Evolutionary conservation across 768 basidiomycete genomes (phyloP), one percentile per base, ranked within the genome.

Genomic region (Mycena sanguinolenta): DNA sequence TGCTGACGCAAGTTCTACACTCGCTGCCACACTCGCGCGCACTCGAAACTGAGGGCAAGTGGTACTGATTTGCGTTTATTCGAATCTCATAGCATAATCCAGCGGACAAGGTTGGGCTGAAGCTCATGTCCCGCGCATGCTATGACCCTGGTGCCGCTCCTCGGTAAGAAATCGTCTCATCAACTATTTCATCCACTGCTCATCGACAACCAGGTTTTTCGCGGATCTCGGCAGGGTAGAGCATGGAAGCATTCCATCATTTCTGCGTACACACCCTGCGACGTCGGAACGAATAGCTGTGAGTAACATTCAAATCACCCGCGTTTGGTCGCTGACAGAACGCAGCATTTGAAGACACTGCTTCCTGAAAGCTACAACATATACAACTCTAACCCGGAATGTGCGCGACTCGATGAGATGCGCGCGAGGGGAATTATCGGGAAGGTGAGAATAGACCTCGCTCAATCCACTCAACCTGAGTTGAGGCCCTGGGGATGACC

Each of bases 101-200:
- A 95, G 97, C 97, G 42, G 97, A 98, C 77, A 85, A 89, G 32
- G 92, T 99, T 59, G 97, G 97, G 10, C 79, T 98, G 54, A 86
- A 86, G 8, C 84, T 98, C 30, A 92, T 92, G 82, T 86, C 95
- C 58, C 87, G 85, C 73, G 97, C 96, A 0, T 99, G 97, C 80
- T 98, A 90, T 77, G 88, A 98, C 76, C 96, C 97, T 0, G 82
- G 79, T 21, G 93, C 91, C 25, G 88, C 94, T 4, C 89, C 93
- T 16, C 85, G 86, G 95, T 96, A 75, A 74, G 25, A 9, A 23
- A 4, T 54, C 23, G 4, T 50, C 49, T 13, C 49, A 12, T 5
- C 3, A 25, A 21, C 2, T 12, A 50, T 25, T 50, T 25, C 13
- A 13, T 50, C n/a, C n/a, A 5, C 13, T 27, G 8, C 25, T 2